Evolutionary conservation across 805 yeast genomes (phyloP), one percentile per base, ranked within the genome.

Genomic region (Candida hispaniensis): DNA sequence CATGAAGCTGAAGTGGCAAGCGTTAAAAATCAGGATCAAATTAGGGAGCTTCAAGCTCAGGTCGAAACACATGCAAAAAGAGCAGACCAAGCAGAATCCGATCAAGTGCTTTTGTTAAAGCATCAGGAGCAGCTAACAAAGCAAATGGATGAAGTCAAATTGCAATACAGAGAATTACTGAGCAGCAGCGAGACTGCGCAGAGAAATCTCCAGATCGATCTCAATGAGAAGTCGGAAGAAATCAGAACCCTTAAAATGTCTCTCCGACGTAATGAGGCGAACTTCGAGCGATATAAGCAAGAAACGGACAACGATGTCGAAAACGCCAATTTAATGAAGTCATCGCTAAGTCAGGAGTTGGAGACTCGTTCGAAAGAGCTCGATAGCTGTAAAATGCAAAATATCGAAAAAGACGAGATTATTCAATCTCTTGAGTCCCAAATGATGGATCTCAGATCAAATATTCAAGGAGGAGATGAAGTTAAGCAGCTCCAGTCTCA

Each of bases 1-100:
- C 57, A 58, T 38, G 64, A 66, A 27, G 50, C 61, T 24, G 65
- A 65, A 12, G 40, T 55, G 23, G 57, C 50, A 10, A 50, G 49
- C 16, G 28, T 64, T 1, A 47, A 51, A 4, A 49, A 47, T 25
- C 65, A 63, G 27, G 44, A 50, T 4, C 41, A 44, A 3, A 26
- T 51, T 2, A 51, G 56, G 7, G 49, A 50, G 10, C 39, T 61
- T n/a, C 47, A 52, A 39, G 41, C 47, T 21, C 43, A 50, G 26
- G 30, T 60, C 39, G 42, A 46, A 25, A 41, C 41, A n/a, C 59
- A 58, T 40, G 52, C 57, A 15, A 39, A 44, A 13, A 46, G 57
- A 10, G 52, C 59, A 4, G 60, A 56, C 26, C 44, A 50, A 19
- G 51, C 58, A 12, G 60, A 63, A 18, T 46, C 60, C 4, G 59